Evolutionary conservation across 78 protist genomes (phyloP).

Genomic region (Neovahlkampfia damariscottae): DNA sequence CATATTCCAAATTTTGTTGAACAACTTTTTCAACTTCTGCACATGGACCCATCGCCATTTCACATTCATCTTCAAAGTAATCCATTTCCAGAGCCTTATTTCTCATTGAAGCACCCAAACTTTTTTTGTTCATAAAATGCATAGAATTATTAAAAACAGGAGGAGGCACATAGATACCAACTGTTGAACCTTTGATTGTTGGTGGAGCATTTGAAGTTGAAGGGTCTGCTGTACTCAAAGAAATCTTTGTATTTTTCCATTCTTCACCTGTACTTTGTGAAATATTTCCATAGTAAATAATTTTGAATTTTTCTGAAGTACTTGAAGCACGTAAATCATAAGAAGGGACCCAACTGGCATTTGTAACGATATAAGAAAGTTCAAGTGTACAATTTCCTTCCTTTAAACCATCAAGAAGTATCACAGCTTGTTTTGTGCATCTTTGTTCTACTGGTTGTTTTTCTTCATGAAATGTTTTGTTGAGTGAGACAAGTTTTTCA

Average conservation of each 20-base stretch:
- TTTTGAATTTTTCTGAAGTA: background rate
- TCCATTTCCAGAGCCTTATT: background rate
- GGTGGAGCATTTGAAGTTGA: background rate
- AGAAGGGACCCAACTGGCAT: background rate
- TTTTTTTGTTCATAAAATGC: background rate
- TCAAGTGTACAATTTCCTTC: too few relatives aligned
- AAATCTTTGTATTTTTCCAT: background rate
- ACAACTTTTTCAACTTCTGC: too few relatives aligned
- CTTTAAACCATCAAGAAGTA: too few relatives aligned
- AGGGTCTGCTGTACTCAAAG: background rate
- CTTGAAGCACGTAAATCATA: background rate
- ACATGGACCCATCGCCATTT: background rate
- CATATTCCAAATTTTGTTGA: too few relatives aligned
- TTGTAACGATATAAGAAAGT: background rate
- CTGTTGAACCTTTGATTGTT: background rate
- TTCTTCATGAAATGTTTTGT: background rate
- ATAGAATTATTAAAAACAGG: background rate
- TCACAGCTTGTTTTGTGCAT: too few relatives aligned
- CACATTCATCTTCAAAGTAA: background rate
- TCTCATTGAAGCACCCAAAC: too few relatives aligned
- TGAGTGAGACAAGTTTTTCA: too few relatives aligned
- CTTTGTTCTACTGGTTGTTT: too few relatives aligned
- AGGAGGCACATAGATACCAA: background rate
- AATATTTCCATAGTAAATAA: background rate
- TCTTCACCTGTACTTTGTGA: background rate